Base-by-base conservation (phyloP, 495 filamentous ascomycete species). In the Mytilinidion resinicola region DNA sequence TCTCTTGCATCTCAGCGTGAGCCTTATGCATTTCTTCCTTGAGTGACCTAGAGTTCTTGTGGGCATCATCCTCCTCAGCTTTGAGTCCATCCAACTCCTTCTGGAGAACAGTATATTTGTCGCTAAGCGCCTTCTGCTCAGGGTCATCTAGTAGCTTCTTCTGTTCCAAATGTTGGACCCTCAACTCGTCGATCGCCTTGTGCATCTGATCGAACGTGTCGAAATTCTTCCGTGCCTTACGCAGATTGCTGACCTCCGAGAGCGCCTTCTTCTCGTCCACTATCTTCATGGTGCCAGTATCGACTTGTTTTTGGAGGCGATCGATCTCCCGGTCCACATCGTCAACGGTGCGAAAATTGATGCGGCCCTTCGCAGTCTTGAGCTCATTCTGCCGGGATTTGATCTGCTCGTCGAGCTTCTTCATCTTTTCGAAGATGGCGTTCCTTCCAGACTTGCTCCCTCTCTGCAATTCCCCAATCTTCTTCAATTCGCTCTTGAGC, bases 211-310 rank as follows among this genome's bases (percentile, higher is more conserved):
- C 88, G 67, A 97, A 85, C 37, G 82, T 81, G 47, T 82, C 83
- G 66, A 97, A 96, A 72, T 81, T 85, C 83, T 96, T 97, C 72
- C 87, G 85, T 71, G 87, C 84, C 78, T 91, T 95, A 69, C 87
- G 84, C 60, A 96, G 76, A 70, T 73, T 87, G 47, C 85, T 86
- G 55, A 95, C 83, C 62, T 96, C 90, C 17, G 80, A 72, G 0
- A 97, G 77, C 5, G 90, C 88, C 80, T 95, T 96, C 80, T 89
- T 92, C 82, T 97, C 95, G 59, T 97, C 93, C 4, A 96, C 95
- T 55, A 99, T 72, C 67, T 89, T 93, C 85, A 97, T 87, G 61
- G 79, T 87, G 46, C 91, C 90, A 49, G 82, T 80, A 70, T 93
- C 87, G 56, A 96, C 90, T 56, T 89, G 80, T 72, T 84, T 84